Percentiles rank a stretch among this genome's conserved stretches.
phyloP scores from a whole-genome alignment of 768 basidiomycete species.

The Tylopilus subfusipes region DNA sequence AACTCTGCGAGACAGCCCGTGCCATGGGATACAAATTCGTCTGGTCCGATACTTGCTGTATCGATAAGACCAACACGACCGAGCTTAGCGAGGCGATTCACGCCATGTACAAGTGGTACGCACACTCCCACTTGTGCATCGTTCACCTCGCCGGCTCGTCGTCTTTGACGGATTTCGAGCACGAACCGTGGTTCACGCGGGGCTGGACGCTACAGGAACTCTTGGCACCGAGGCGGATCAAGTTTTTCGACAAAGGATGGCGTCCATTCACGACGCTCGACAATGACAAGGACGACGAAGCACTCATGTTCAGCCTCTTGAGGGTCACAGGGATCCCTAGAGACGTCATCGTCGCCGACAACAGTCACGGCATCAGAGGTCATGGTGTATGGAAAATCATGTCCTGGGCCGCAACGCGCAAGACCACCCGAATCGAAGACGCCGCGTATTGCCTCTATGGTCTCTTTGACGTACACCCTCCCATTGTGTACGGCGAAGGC shows the following conservation, averaged over 20 bases:
- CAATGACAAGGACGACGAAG: slow-evolving; percentile 17
- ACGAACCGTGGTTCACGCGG: slow-evolving; percentile 26
- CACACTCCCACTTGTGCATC: slow-evolving; percentile 28
- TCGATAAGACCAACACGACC: slow-evolving; percentile 22
- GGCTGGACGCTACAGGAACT: slow-evolving; percentile 28
- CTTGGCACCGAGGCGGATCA: slow-evolving; percentile 25
- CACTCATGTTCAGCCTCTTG: slow-evolving; percentile 11
- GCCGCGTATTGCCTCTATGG: slow-evolving; percentile 28
- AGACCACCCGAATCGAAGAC: slow-evolving; percentile 30
- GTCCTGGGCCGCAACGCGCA: slow-evolving; percentile 30
- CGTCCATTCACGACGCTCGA: slow-evolving; percentile 5
- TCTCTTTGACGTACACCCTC: slow-evolving; percentile 22
- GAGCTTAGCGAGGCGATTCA: slow-evolving; percentile 32
- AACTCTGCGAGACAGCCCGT: slow-evolving; percentile 22
- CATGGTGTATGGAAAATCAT: slow-evolving; percentile 24
- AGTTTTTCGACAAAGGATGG: slow-evolving; percentile 27
- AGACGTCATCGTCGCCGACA: slow-evolving; percentile 16
- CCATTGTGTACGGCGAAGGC: slow-evolving; percentile 32
- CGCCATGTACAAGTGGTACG: slow-evolving; percentile 34
- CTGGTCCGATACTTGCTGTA: slow-evolving; percentile 34
- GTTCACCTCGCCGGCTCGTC: slow-evolving; percentile 20
- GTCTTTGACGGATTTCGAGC: slow-evolving; percentile 10
- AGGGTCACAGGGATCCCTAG: slow-evolving; percentile 20
- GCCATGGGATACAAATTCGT: slow-evolving; percentile 16
- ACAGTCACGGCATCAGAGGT: slow-evolving; percentile 14